Percentiles rank a stretch among this genome's conserved stretches.
These are phyloP conservation scores for Thelonectria olida DNA, from an alignment of 2,329 filamentous ascomycete genomes.

Conservation along the genomic window DNA sequence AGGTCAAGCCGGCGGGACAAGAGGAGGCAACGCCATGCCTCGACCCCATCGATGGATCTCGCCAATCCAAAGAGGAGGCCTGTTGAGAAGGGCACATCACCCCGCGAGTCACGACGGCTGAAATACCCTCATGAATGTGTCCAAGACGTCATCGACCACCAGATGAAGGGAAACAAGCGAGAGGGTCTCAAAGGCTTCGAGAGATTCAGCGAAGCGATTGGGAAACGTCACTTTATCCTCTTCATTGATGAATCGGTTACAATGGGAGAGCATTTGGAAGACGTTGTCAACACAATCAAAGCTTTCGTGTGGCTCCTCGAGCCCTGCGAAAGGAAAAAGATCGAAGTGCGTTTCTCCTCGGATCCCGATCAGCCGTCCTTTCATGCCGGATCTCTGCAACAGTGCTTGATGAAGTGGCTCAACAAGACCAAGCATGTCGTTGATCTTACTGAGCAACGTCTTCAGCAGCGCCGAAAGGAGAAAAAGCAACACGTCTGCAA, in stretches of 20 bases:
- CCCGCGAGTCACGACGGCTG: too few relatives aligned
- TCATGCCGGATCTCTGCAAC: neutral
- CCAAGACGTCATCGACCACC: neutral
- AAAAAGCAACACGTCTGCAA: constrained; percentile 6
- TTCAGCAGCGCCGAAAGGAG: neutral
- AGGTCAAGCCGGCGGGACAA: too few relatives aligned
- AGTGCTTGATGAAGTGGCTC: neutral
- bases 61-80: too few relatives aligned
- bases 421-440: neutral
- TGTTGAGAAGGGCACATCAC: too few relatives aligned
- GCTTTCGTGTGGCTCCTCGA: constrained; percentile 16
- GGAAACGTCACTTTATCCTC: constrained; percentile 20
- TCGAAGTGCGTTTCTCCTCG: constrained; percentile 25
- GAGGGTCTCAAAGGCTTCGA: constrained; percentile 9
- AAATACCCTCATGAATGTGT: neutral
- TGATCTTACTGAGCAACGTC: neutral
- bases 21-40: too few relatives aligned
- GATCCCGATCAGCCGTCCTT: neutral
- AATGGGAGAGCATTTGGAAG: neutral
- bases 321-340: neutral
- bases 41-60: too few relatives aligned
- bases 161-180: neutral
- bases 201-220: neutral
- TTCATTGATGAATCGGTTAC: constrained; percentile 26
- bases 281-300: neutral